Evolutionary conservation across 176 grass and related monocot genomes (phyloP), one percentile per base, ranked within the genome.

Genomic region (Triticum monococcum): DNA sequence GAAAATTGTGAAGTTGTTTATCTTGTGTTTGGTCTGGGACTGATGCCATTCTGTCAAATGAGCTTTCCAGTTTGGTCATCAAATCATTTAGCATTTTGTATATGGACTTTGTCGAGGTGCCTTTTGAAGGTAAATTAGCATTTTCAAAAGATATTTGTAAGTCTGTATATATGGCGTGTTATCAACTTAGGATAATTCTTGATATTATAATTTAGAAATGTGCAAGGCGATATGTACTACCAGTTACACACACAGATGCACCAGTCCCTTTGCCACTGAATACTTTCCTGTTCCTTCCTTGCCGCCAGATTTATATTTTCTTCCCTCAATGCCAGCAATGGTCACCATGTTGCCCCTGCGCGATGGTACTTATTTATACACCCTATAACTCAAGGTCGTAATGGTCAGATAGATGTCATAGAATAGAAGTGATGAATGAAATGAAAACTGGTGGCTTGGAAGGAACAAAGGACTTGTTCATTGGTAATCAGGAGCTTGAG

Each of bases 191-290:
- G 48, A 33, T 40, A 38, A 13, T 89, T 67, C 5, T 60, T 81
- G 26, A 86, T 81, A 38, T 61, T 28, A 75, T 81, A n/a, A 43
- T 69, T 86, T 86, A 20, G 11, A 67, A 46, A 86, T 7, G 40
- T 76, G 50, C 30, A 5, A 84, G 60, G 50, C 31, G 8, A 91
- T 87, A 79, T 68, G 36, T 13, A 26, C 73, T 75, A 30, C 46
- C 12, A 32, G 24, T 50, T 30, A 17, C 32, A 68, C 35, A 17
- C 16, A 77, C 41, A 17, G 24, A 68, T 66, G 16, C 73, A 54
- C 28, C 16, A 76, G 4, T 54, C 45, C 73, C 46, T 56, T 77
- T 56, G 26, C 24, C 73, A 56, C 16, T 32, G 26, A 54, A 31
- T 56, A 57, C 17, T 57, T 57, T 48, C 46, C 4, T 56, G 17